Evolutionary conservation across 306 rosid species (phyloP).

Genomic region (Lithocarpus polystachyus): DNA sequence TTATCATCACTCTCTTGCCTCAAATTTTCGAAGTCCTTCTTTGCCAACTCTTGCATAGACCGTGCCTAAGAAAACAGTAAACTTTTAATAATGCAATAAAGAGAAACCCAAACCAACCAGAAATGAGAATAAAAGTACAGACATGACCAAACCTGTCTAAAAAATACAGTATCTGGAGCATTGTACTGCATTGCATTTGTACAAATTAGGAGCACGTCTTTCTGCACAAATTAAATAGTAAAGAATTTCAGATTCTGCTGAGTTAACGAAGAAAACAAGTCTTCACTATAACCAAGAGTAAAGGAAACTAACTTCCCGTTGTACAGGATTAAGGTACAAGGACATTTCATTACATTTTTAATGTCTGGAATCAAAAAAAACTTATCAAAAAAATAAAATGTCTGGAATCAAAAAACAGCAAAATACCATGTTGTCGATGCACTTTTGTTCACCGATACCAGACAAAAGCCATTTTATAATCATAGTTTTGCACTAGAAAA

Average conservation of each 20-base stretch:
- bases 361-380: neutral
- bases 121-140: conserved; percentile 8
- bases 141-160: conserved; percentile 69
- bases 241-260: conserved; percentile 14
- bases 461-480: neutral
- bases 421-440: neutral
- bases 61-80: conserved; percentile 59
- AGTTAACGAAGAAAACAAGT: neutral
- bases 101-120: neutral
- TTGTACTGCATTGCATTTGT: conserved; percentile 95
- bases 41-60: conserved; percentile 78
- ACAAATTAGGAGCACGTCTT: conserved; percentile 76
- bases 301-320: neutral
- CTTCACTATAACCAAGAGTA: neutral
- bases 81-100: conserved; percentile 8
- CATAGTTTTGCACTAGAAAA: neutral
- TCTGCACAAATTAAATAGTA: conserved; percentile 55
- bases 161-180: conserved; percentile 69
- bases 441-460: neutral
- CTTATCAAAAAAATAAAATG: too few relatives aligned
- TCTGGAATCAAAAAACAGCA: neutral
- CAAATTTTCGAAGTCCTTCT: conserved; percentile 83
- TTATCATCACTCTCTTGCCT: conserved; percentile 75
- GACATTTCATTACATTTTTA: neutral
- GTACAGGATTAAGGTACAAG: neutral